Percentiles rank a stretch among this genome's conserved stretches.
Evolutionary conservation across 176 grass and related monocot species (phyloP).

Genomic region (Carex littledalei): DNA sequence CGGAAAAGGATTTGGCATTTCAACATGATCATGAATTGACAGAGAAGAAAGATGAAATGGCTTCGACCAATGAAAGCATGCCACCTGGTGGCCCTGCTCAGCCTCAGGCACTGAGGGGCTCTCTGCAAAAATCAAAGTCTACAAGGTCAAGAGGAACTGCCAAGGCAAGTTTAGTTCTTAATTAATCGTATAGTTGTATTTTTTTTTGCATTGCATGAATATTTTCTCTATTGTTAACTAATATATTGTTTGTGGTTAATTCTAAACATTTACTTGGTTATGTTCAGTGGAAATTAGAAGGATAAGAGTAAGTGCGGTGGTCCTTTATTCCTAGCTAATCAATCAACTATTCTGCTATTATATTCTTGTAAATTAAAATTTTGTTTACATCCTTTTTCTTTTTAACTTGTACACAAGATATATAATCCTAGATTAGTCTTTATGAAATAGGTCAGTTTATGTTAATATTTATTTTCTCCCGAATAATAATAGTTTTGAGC

Average conservation of each 20-base stretch:
- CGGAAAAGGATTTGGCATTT: neutral
- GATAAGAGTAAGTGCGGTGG: neutral
- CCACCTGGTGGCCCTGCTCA: neutral
- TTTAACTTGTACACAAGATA: neutral
- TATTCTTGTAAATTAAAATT: neutral
- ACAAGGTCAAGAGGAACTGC: slow-evolving; percentile 27
- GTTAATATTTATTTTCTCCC: neutral
- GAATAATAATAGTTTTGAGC: neutral
- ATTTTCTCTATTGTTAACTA: neutral
- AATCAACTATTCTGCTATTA: neutral
- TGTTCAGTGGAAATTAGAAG: neutral
- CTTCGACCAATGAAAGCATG: neutral
- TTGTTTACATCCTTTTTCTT: neutral
- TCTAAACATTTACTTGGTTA: neutral
- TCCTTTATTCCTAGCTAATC: neutral
- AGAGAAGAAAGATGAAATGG: slow-evolving; percentile 10
- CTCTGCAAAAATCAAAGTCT: slow-evolving; percentile 31
- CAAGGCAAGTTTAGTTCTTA: slow-evolving; percentile 32
- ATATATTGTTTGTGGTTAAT: neutral
- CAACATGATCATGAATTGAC: neutral
- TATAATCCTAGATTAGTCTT: neutral
- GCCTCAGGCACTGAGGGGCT: slow-evolving; percentile 2
- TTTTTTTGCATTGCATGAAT: neutral
- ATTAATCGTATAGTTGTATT: neutral
- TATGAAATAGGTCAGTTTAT: neutral